These are phyloP conservation scores for Pittosporum tobira DNA, from an alignment of 129 eudicot species.

Conservation along the genomic window DNA sequence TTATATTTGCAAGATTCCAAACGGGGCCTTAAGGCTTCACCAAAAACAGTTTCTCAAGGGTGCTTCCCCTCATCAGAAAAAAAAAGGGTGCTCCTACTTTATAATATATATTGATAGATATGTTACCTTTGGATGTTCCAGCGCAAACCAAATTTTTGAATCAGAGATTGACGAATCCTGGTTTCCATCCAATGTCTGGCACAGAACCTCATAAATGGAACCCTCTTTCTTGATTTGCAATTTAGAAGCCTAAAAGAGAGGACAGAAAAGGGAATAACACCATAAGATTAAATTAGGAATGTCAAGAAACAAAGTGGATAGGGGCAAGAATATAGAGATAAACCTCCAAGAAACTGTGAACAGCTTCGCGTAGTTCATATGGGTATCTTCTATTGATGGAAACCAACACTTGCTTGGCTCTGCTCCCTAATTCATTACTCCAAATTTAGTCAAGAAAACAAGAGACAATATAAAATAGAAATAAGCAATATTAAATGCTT, in stretches of 20 bases:
- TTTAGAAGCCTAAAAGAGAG: constrained; percentile 31
- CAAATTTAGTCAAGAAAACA: constrained; percentile 13
- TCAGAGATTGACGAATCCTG: constrained; percentile 41
- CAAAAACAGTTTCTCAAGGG: too few relatives aligned
- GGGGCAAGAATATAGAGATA: neutral
- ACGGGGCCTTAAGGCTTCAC: too few relatives aligned
- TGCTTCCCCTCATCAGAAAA: too few relatives aligned
- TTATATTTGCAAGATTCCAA: too few relatives aligned
- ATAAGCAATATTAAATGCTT: constrained; percentile 8
- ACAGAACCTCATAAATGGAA: constrained; percentile 44
- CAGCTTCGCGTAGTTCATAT: constrained; percentile 46
- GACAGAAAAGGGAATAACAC: constrained; percentile 8
- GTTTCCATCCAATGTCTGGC: constrained; percentile 52
- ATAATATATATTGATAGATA: too few relatives aligned
- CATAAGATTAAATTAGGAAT: constrained; percentile 1
- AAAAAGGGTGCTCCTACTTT: too few relatives aligned
- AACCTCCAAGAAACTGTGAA: constrained; percentile 54
- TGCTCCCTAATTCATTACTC: constrained; percentile 27
- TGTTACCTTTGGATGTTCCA: constrained; percentile 81
- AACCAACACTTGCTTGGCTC: constrained; percentile 43
- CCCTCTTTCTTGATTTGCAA: constrained; percentile 43
- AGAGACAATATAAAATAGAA: constrained; percentile 3
- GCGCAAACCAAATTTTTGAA: constrained; percentile 69
- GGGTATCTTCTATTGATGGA: constrained; percentile 51
- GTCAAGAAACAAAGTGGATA: neutral